Base-by-base conservation (phyloP, 805 yeast species). In the Starmera dryadoides region DNA sequence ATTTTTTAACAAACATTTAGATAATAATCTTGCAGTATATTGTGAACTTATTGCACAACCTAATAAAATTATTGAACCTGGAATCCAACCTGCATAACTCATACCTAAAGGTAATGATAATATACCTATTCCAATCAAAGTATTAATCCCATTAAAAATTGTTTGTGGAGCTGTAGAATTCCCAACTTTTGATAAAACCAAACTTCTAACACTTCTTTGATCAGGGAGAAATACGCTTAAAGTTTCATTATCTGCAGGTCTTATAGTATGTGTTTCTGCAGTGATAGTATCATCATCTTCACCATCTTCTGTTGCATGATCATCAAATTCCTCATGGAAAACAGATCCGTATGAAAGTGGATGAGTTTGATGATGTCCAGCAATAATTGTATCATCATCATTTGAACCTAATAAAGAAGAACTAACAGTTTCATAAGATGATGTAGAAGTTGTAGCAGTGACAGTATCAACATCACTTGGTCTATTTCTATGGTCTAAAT, bases 141-240 rank as follows among this genome's bases (percentile, higher is more conserved):
- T 83, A 54, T 85, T 85, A 36, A 84, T 78, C 1, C 89, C 79
- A 49, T 85, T 85, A 66, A 84, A 82, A 5, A 81, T 63, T 0
- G 94, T 84, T 55, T 84, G 94, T 1, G 84, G 77, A 0, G 77
- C 78, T 0, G 93, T 85, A 7, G 81, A 75, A 46, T 60, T 68
- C 7, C 64, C 65, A 8, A 61, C 47, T 29, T 45, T 8, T 19
- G 39, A 42, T 33, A 52, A 28, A 1, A 40, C 43, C 4, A 37
- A 34, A 3, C 46, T 41, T 22, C 53, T 33, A 1, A 49, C 16
- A 26, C 56, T 53, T 26, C 39, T 18, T n/a, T 15, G 26, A 25
- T 45, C 53, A 3, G n/a, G n/a, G n/a, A n/a, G n/a, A n/a, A n/a
- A n/a, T n/a, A n/a, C n/a, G n/a, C n/a, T 35, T 36, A 9, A 25